Conservation (phyloP, 2,329 filamentous ascomycete genomes). For the Cryphonectria radicalis region DNA sequence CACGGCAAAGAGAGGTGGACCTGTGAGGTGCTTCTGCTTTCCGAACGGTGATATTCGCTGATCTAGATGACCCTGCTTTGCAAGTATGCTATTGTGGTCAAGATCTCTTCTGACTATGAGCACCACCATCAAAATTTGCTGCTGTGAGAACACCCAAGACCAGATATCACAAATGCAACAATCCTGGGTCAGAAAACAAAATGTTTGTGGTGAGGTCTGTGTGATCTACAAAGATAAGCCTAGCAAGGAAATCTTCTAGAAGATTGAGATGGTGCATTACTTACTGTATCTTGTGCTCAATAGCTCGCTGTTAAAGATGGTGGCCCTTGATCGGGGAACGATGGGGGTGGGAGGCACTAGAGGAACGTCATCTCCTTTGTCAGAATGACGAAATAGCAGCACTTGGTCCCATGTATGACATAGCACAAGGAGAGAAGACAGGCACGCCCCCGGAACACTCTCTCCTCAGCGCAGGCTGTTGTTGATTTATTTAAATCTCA, state of each 20-base stretch:
- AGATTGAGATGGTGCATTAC: not conserved
- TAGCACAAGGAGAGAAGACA: constrained; percentile 8
- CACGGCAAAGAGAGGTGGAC: not conserved
- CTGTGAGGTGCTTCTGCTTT: not conserved
- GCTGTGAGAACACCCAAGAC: too few relatives aligned
- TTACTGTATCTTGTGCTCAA: not conserved
- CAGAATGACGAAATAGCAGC: constrained; percentile 19
- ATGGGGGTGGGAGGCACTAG: constrained; percentile 1
- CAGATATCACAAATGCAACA: too few relatives aligned
- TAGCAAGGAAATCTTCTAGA: not conserved
- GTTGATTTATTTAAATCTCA: not conserved
- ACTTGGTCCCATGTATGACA: constrained; percentile 14
- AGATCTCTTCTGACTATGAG: too few relatives aligned
- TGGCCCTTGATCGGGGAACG: not conserved
- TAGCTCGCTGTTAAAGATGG: not conserved
- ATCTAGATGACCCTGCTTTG: not conserved
- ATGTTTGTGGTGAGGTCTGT: not conserved
- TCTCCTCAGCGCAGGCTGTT: not conserved
- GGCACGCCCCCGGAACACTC: not conserved
- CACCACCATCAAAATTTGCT: not conserved
- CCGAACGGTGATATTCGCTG: not conserved
- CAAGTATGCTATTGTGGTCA: too few relatives aligned
- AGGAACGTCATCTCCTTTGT: constrained; percentile 13
- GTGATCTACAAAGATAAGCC: not conserved
- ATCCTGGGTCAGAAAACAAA: too few relatives aligned